Evolutionary conservation across 2,329 filamentous ascomycete species (phyloP), one percentile per base, ranked within the genome.

Genomic region (Microdochium paspali): DNA sequence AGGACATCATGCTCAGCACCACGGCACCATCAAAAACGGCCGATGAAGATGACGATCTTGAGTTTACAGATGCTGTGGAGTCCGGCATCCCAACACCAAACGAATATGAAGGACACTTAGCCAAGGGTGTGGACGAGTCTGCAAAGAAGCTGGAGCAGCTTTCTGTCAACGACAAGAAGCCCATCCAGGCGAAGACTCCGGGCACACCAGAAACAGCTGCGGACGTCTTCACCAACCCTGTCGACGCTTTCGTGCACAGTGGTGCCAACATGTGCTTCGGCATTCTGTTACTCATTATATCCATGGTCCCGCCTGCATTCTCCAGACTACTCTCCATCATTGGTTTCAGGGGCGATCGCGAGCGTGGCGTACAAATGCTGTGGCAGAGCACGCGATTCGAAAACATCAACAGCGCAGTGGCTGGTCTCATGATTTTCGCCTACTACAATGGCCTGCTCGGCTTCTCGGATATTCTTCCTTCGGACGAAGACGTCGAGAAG

Each of bases 361-460:
- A 88, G 51, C 77, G 84, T 32, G 93, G 90, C 10, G 74, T 96
- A 26, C 74, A 77, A 32, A 85, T 96, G 79, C 79, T 98, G 4
- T 98, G 93, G 93, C 83, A 87, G 61, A 87, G 89, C 12, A 90
- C 88, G 21, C 82, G 83, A 45, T 93, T 90, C 62, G 69, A 83
- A 51, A 95, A 95, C 62, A 79, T 97, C 58, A 94, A 96, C 59
- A 91, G 90, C n/a, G 91, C 87, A 6, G 84, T 97, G 60, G 84
- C 90, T 0, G 88, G 85, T 0, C 74, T 97, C 35, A 78, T 88
- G 24, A 71, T 96, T 0, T 74, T 97, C 15, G 83, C 80, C 1
- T 97, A 90, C 65, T 95, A 96, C 67, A 95, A 95, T 60, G 86
- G 85, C 5, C 77, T 95, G 26, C 76, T 94, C 15, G 87, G 87